A percentile compares a stretch with the other conserved stretches of the same genome.
Conservation (phyloP, 345 rosid genomes). For the Clausena lansium region DNA sequence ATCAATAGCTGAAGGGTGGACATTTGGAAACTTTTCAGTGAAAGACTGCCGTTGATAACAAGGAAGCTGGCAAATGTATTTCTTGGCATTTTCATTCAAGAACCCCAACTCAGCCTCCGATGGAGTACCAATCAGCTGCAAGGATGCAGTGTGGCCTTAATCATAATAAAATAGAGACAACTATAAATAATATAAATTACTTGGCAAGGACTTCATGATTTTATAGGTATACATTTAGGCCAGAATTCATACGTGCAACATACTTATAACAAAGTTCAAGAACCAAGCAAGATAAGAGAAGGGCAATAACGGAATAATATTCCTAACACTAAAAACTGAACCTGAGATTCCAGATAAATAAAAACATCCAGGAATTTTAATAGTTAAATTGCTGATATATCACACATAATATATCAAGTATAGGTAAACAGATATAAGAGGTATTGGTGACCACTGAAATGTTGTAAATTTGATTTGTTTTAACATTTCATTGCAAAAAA, state of each 20-base stretch:
- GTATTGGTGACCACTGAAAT: background rate
- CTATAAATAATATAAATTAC: background rate
- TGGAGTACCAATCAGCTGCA: constrained; percentile 87
- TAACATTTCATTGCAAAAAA: background rate
- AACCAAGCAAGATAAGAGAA: background rate
- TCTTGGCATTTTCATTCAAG: constrained; percentile 78
- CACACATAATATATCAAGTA: background rate
- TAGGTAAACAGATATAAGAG: background rate
- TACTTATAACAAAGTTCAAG: background rate
- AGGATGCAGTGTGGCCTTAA: constrained; percentile 7
- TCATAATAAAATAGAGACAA: constrained; percentile 1
- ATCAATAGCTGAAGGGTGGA: constrained; percentile 69
- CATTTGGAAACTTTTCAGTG: constrained; percentile 66
- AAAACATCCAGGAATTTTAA: background rate
- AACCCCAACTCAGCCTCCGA: constrained; percentile 73
- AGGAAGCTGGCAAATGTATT: constrained; percentile 65
- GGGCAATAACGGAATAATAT: background rate
- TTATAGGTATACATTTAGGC: background rate
- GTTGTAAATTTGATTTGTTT: background rate
- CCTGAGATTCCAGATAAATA: background rate
- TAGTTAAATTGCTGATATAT: background rate
- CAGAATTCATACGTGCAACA: background rate
- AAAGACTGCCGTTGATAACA: constrained; percentile 60
- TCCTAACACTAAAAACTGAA: background rate
- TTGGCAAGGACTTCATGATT: background rate